These are phyloP conservation scores for Cystobasidium tubakii DNA, from an alignment of 768 basidiomycete species.

Conservation along the genomic window DNA sequence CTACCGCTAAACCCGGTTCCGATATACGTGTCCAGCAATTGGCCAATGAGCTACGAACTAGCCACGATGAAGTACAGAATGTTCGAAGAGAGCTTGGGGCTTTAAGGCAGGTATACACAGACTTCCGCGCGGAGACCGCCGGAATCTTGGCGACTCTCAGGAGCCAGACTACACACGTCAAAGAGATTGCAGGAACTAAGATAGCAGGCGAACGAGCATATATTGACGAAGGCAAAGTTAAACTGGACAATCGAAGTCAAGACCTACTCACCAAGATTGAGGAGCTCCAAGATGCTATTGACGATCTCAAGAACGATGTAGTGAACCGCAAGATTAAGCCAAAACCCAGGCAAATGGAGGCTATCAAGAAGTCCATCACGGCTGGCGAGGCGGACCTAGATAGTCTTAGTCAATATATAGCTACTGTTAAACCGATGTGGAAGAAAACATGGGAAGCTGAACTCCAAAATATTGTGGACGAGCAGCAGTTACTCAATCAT, in stretches of 20 bases:
- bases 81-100: conserved; percentile 85
- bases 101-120: conserved; percentile 89
- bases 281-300: conserved; percentile 83
- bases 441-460: conserved; percentile 98
- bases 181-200: conserved; percentile 71
- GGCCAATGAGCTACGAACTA: conserved; percentile 74
- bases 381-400: conserved; percentile 64
- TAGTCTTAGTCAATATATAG: conserved; percentile 74
- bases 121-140: conserved; percentile 88
- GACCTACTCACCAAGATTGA: conserved; percentile 86
- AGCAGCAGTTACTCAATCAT: conserved; percentile 86
- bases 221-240: conserved; percentile 84
- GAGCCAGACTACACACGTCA: conserved; percentile 76
- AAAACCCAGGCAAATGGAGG: conserved; percentile 64
- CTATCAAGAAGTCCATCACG: conserved; percentile 66
- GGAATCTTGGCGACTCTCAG: conserved; percentile 71
- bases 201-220: conserved; percentile 81
- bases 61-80: conserved; percentile 91
- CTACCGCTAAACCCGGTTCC: conserved; percentile 4
- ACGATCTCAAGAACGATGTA: conserved; percentile 83
- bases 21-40: conserved; percentile 54
- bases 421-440: conserved; percentile 90
- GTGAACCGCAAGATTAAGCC: conserved; percentile 80
- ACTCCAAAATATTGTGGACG: conserved; percentile 90
- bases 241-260: conserved; percentile 81